Evolutionary conservation across 1,139 yeast species (phyloP), one percentile per base, ranked within the genome.

Genomic region (Maudiozyma humilis): DNA sequence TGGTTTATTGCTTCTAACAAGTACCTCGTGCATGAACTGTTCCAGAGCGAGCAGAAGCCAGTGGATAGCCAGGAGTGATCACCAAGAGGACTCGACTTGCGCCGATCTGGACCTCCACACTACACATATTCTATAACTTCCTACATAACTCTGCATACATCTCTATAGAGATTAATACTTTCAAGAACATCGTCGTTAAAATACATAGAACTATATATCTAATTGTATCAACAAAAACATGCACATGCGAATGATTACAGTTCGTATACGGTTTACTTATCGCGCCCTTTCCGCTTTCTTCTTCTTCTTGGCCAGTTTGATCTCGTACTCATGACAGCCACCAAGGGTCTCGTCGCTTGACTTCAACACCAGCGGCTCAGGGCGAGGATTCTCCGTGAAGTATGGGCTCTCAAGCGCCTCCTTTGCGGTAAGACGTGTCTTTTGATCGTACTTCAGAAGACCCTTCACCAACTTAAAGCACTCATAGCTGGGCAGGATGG

Each of bases 281-380:
- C 29, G 12, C 18, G 14, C 7, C 16, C 36, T 31, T 38, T 49
- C 54, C 37, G 66, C 75, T 46, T 79, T 70, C 60, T 76, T 72
- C 56, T 93, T 77, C 65, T 80, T 82, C 64, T 91, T 88, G 3
- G 96, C 94, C 12, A 55, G 38, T 43, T 57, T 57, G 8, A 57
- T 54, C 60, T 91, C 98, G 63, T 83, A 89, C 60, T 91, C 98
- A 60, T 91, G 98, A 94, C 97, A 89, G 62, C 93, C 97, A 44
- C 75, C 73, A 32, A 81, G 67, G n/a, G 73, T 76, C 40, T 72
- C 68, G 45, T 74, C 72, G 35, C 81, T 67, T 14, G 73, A 76
- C 41, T 72, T 68, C 51, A 82, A 67, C 46, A 80, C 72, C 38
- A 73, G 68, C 2, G 82, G 79, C 49, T 73, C 75, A 0, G 84